These are phyloP conservation scores for Sporopachydermia quercuum DNA, from an alignment of 805 yeast genomes.

Conservation along the genomic window DNA sequence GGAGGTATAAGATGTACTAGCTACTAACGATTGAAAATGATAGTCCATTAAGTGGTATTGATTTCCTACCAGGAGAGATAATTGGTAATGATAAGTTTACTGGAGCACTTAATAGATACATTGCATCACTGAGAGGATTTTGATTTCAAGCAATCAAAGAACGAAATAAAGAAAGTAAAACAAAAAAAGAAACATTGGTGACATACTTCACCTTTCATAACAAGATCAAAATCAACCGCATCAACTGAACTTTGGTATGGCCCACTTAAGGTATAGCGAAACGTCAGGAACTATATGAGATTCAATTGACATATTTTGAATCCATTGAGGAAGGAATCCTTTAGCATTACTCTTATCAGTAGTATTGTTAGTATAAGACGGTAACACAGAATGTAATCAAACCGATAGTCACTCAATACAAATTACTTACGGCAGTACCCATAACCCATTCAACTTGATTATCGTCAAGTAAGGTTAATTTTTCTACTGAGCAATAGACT, in stretches of 20 bases:
- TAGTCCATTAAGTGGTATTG: constrained; percentile 39
- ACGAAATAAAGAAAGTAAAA: too few species aligned
- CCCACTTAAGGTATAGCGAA: constrained; percentile 18
- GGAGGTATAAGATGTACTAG: too few species aligned
- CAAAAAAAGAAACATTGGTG: too few species aligned
- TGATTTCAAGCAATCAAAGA: too few species aligned
- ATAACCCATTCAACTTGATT: constrained; percentile 21
- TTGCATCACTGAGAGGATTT: constrained; percentile 19
- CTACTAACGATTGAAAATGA: constrained; percentile 4
- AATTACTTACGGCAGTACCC: constrained; percentile 18
- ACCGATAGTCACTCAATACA: too few species aligned
- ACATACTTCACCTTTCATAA: too few species aligned
- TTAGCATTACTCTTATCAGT: constrained; percentile 19
- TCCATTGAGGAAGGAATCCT: constrained; percentile 22
- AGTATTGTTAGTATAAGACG: too few species aligned
- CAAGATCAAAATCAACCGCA: too few species aligned
- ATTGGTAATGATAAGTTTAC: constrained; percentile 44
- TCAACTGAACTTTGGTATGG: constrained; percentile 8
- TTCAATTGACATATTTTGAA: constrained; percentile 19
- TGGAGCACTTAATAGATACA: constrained; percentile 36
- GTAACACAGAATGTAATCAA: too few species aligned
- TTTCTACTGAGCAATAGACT: constrained; percentile 21
- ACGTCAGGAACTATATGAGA: constrained; percentile 21
- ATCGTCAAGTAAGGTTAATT: constrained; percentile 13
- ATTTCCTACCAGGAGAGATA: constrained; percentile 34